phyloP scores from a whole-genome alignment of 768 basidiomycete species.

The Boletus coccyginus region DNA sequence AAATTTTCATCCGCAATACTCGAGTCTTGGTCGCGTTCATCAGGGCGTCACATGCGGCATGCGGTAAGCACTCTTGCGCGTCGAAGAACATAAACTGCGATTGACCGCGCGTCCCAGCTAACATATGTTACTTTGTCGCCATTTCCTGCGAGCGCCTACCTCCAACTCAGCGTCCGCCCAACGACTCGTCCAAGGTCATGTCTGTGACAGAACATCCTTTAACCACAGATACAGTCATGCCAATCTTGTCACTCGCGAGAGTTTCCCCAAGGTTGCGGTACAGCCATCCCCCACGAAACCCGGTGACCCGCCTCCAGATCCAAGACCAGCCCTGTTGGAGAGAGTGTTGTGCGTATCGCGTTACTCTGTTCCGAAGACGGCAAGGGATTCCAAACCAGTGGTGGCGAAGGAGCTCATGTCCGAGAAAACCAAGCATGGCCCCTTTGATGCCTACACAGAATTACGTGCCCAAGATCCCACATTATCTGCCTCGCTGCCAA shows the following conservation, averaged over 20 bases:
- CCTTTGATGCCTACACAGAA: slow-evolving; percentile 28
- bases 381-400: slow-evolving; percentile 4
- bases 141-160: slow-evolving; percentile 47
- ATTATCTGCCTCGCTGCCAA: slow-evolving; percentile 22
- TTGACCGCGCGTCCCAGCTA: slow-evolving; percentile 38
- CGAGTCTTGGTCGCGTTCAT: slow-evolving; percentile 22
- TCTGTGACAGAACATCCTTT: slow-evolving; percentile 9
- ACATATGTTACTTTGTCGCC: slow-evolving; percentile 79
- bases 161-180: slow-evolving; percentile 26
- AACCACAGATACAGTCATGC: slow-evolving; percentile 12
- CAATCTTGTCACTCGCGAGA: slow-evolving; percentile 13
- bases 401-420: slow-evolving; percentile 8
- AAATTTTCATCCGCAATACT: slow-evolving; percentile 27
- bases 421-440: slow-evolving; percentile 18
- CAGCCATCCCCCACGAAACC: not conserved
- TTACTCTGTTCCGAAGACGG: slow-evolving; percentile 22
- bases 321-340: slow-evolving; percentile 20
- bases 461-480: slow-evolving; percentile 27
- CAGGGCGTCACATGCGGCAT: slow-evolving; percentile 47
- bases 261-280: slow-evolving; percentile 3
- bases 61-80: slow-evolving; percentile 40
- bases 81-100: not conserved
- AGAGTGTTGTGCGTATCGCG: slow-evolving; percentile 28
- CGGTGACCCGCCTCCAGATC: slow-evolving; percentile 1
- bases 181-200: slow-evolving; percentile 21